Base-by-base conservation (phyloP, 495 filamentous ascomycete species). In the Hyaloscypha hepaticicola region DNA sequence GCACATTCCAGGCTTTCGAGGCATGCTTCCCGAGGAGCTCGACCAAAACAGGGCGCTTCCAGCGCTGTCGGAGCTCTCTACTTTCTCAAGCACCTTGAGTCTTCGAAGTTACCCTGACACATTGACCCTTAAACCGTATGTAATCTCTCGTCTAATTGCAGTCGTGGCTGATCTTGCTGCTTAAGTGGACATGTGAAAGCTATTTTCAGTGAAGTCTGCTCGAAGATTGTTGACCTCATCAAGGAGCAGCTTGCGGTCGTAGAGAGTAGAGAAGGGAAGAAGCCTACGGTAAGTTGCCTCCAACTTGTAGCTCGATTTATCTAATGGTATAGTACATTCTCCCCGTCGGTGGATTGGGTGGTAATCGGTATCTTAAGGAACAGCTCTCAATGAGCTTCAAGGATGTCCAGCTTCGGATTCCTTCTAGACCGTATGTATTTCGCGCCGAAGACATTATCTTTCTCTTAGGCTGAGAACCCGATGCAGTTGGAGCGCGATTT, bases 311-410 rank as follows among this genome's bases (percentile, higher is more conserved):
- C 2, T 9, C 51, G 33, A 53, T 5, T 60, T 58, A 12, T 14
- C 27, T 9, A 49, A 6, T 16, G 22, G 5, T 16, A 9, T 28
- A 66, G 63, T 26, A 22, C 8, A 51, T 66, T 4, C n/a, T 66
- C 3, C 63, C 41, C 2, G 63, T 66, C 16, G 63, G 63, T 27
- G 63, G 63, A 26, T 66, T 66, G 11, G 63, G 63, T 2, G 56
- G 34, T 6, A 66, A 60, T 33, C 5, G 24, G 7, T 65, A 58
- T 58, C 21, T 65, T 2, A 25, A 28, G 9, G 16, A 56, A 6
- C 4, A 64, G n/a, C 22, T 64, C 4, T 2, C 2, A 14, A 6
- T 5, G 27, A 57, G 26, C 27, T 64, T 64, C 27, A 6, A 7
- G n/a, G n/a, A n/a, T n/a, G n/a, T n/a, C n/a, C 14, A 41, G 19